These are phyloP conservation scores for Orbilia ellipsospora DNA, from an alignment of 2,329 filamentous ascomycete species.

Conservation along the genomic window DNA sequence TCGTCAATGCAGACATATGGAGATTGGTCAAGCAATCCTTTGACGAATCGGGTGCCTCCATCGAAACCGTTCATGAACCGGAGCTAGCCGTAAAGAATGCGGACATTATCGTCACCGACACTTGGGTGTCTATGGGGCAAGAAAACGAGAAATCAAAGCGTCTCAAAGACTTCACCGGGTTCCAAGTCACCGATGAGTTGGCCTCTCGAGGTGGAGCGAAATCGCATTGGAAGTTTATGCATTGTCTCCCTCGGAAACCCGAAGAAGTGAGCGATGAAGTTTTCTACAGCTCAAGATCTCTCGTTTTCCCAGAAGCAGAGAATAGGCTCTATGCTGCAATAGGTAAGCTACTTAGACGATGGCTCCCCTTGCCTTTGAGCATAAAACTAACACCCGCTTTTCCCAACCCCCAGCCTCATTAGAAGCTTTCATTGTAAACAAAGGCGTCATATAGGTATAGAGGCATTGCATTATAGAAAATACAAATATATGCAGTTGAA, in stretches of 20 bases:
- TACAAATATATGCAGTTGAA: too few species aligned
- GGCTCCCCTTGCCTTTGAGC: background rate
- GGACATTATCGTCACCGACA: slow-evolving; percentile 93
- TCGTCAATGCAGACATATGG: slow-evolving; percentile 80
- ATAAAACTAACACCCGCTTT: background rate
- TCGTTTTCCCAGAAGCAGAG: slow-evolving; percentile 94
- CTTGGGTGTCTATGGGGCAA: slow-evolving; percentile 98
- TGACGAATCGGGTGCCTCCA: slow-evolving; percentile 47
- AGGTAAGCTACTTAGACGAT: slow-evolving; percentile 61
- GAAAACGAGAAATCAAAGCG: slow-evolving; percentile 83
- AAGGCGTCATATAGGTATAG: slow-evolving; percentile 73
- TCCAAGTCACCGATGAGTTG: slow-evolving; percentile 88
- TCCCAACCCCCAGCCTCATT: slow-evolving; percentile 69
- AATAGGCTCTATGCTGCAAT: slow-evolving; percentile 93
- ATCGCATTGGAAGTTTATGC: slow-evolving; percentile 95
- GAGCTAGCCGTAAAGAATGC: slow-evolving; percentile 87
- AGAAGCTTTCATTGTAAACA: slow-evolving; percentile 93
- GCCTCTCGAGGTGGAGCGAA: slow-evolving; percentile 87
- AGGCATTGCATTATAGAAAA: too few species aligned
- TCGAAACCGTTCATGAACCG: slow-evolving; percentile 69
- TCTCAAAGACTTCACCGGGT: slow-evolving; percentile 84
- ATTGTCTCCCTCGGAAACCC: slow-evolving; percentile 89
- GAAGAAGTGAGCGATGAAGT: slow-evolving; percentile 96
- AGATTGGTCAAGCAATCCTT: slow-evolving; percentile 60
- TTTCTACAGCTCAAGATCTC: slow-evolving; percentile 84